These are phyloP conservation scores for Tagetes patula DNA, from an alignment of 129 eudicot genomes.

Conservation along the genomic window DNA sequence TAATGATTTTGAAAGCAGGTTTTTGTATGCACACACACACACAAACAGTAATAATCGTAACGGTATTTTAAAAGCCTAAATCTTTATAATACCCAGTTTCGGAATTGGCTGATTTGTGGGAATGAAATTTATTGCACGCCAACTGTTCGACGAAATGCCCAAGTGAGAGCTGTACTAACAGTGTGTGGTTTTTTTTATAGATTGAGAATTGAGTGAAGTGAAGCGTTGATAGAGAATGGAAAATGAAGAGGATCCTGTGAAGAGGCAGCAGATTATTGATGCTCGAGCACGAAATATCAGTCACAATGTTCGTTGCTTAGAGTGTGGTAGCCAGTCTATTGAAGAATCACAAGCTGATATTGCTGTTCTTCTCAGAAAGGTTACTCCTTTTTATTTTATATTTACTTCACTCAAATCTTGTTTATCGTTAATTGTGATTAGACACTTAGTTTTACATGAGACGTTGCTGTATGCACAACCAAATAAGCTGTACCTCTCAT, in stretches of 20 bases:
- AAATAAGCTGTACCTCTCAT: not conserved
- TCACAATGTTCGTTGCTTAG: constrained; percentile 91
- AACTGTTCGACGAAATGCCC: constrained; percentile 44
- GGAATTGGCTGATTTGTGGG: not conserved
- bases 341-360: constrained; percentile 96
- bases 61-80: not conserved
- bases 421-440: not conserved
- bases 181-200: constrained; percentile 4
- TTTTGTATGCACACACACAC: not conserved
- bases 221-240: constrained; percentile 39
- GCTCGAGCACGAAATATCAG: constrained; percentile 85
- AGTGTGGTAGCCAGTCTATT: constrained; percentile 95
- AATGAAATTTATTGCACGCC: not conserved
- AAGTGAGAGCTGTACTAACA: constrained; percentile 13
- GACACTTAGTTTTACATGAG: not conserved
- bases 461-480: not conserved
- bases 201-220: not conserved
- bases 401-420: not conserved
- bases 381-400: not conserved
- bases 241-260: constrained; percentile 58
- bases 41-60: not conserved
- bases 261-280: constrained; percentile 61
- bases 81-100: not conserved
- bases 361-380: constrained; percentile 89
- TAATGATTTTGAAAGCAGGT: not conserved